Conservation (phyloP, 169 alveolate species). For the Besnoitia besnoiti region DNA sequence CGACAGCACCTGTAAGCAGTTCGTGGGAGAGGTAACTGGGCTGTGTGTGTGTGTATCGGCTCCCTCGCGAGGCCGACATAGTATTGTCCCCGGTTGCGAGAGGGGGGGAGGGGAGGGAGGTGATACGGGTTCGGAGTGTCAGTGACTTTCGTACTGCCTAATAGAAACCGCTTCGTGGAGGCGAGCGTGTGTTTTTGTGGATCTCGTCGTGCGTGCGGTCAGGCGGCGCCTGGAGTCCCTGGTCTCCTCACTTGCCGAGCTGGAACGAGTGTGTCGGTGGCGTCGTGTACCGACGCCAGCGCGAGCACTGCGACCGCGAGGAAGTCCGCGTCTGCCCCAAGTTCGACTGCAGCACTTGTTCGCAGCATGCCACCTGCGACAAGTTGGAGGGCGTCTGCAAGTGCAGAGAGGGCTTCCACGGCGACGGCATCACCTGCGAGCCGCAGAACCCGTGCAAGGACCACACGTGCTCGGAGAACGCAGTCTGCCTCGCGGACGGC, state of each 20-base stretch:
- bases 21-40: too few relatives aligned
- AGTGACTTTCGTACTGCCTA: too few relatives aligned
- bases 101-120: too few relatives aligned
- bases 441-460: conserved; percentile 60
- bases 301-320: conserved; percentile 17
- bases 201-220: background rate
- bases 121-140: too few relatives aligned
- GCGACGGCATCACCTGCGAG: conserved; percentile 62
- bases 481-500: conserved; percentile 55
- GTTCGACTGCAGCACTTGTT: conserved; percentile 47
- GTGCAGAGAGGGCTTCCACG: conserved; percentile 61
- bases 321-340: conserved; percentile 60
- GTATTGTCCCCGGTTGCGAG: too few relatives aligned
- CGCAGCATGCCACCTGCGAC: conserved; percentile 53
- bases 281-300: conserved; percentile 17
- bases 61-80: too few relatives aligned
- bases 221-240: conserved; percentile 55
- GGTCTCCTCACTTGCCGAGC: conserved; percentile 37
- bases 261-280: conserved; percentile 27
- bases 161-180: too few relatives aligned
- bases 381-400: background rate
- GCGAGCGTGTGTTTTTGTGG: too few relatives aligned
- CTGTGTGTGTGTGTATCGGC: too few relatives aligned
- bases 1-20: conserved; percentile 23
- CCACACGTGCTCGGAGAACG: conserved; percentile 48